Conservation (phyloP, 257 asterid genomes). For the Fraxinus cuspidata region DNA sequence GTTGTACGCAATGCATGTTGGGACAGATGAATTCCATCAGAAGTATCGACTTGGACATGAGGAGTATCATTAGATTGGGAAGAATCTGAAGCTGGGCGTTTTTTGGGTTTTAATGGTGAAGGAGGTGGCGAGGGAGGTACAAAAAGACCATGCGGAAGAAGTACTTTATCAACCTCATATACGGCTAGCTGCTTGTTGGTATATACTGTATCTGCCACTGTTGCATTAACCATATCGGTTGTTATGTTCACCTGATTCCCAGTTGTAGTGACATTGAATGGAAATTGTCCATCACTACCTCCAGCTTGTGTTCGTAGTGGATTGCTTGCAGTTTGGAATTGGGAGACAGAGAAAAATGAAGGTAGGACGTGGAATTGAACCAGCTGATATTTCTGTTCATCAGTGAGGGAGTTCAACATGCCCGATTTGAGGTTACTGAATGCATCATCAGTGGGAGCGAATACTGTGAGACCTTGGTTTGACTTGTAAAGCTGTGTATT, state of each 20-base stretch:
- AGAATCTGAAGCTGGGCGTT: slow-evolving; percentile 20
- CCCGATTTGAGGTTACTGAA: slow-evolving; percentile 40
- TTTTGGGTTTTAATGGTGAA: slow-evolving; percentile 38
- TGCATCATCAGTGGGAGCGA: slow-evolving; percentile 40
- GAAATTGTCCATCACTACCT: slow-evolving; percentile 35
- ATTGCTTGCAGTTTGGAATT: slow-evolving; percentile 43
- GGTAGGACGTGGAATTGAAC: slow-evolving; percentile 46
- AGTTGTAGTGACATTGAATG: slow-evolving; percentile 47
- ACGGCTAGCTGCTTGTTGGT: slow-evolving; percentile 54
- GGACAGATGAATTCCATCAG: slow-evolving; percentile 23
- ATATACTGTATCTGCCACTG: slow-evolving; percentile 40
- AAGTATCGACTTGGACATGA: slow-evolving; percentile 30
- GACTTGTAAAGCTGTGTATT: slow-evolving; percentile 51
- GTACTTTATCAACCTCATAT: slow-evolving; percentile 51
- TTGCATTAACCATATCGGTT: slow-evolving; percentile 51
- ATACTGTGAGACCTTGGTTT: slow-evolving; percentile 48
- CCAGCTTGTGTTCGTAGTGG: slow-evolving; percentile 57
- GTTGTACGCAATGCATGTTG: slow-evolving; percentile 11
- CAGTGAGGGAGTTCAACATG: slow-evolving; percentile 36
- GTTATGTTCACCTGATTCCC: slow-evolving; percentile 48
- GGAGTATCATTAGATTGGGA: neutral
- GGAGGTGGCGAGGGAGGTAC: slow-evolving; percentile 56
- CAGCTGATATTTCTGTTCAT: slow-evolving; percentile 38
- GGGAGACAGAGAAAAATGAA: slow-evolving; percentile 29
- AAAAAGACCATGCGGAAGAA: slow-evolving; percentile 49